Conservation (phyloP, 805 yeast genomes). For the Wickerhamiella spandovensis region DNA sequence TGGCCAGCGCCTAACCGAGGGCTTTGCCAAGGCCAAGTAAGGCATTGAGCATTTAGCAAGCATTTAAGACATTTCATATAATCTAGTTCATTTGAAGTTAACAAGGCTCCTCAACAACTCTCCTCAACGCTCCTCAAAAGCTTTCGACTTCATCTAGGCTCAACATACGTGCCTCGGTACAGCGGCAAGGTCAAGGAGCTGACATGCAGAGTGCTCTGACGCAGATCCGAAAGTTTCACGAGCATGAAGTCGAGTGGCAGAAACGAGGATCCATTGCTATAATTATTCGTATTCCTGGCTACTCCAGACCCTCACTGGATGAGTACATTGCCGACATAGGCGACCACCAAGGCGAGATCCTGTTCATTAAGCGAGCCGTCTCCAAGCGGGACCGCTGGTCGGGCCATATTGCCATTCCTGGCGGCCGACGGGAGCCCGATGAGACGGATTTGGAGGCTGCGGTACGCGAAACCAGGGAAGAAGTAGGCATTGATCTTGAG, state of each 20-base stretch:
- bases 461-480: constrained; percentile 27
- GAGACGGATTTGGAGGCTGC: constrained; percentile 26
- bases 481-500: constrained; percentile 27
- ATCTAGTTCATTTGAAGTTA: no score
- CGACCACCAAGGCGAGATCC: constrained; percentile 17
- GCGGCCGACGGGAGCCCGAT: constrained; percentile 27
- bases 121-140: no score
- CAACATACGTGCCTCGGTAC: no score
- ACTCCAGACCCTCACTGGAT: neutral
- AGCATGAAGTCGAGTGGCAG: constrained; percentile 6
- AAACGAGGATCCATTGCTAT: constrained; percentile 18
- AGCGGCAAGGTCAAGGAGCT: no score
- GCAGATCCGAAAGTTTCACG: constrained; percentile 8
- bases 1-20: constrained; percentile 40
- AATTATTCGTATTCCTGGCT: constrained; percentile 14
- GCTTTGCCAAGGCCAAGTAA: neutral
- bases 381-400: constrained; percentile 29
- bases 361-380: constrained; percentile 26
- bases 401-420: constrained; percentile 30
- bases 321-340: neutral
- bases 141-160: no score
- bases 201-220: constrained; percentile 2
- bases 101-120: no score
- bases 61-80: no score
- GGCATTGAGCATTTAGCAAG: no score